These are phyloP conservation scores for Phytophthora pisi DNA, from an alignment of 352 stramenopile species.

Conservation along the genomic window DNA sequence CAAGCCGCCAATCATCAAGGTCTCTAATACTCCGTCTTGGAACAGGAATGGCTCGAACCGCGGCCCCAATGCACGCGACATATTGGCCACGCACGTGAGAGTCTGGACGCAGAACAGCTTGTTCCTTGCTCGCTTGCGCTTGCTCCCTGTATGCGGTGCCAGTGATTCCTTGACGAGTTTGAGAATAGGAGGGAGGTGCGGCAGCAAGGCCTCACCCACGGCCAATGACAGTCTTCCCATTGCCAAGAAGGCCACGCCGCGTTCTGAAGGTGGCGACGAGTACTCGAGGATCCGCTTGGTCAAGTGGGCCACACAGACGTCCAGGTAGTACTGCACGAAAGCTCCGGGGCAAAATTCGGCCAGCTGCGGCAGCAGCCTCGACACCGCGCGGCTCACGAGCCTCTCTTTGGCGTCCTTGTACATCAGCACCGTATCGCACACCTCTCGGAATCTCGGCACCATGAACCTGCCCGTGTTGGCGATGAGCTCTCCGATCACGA, in stretches of 20 bases:
- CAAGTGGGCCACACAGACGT: constrained; percentile 79
- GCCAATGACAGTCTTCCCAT: constrained; percentile 93
- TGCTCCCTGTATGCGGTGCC: constrained; percentile 45
- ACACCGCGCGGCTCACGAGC: constrained; percentile 83
- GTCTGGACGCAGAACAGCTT: constrained; percentile 87
- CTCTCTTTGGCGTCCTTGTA: constrained; percentile 92
- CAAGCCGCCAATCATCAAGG: constrained; percentile 91
- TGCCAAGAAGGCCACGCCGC: constrained; percentile 90
- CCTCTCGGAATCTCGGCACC: constrained; percentile 95
- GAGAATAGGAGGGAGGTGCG: constrained; percentile 81
- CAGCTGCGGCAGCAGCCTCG: constrained; percentile 92
- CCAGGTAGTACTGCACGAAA: constrained; percentile 95
- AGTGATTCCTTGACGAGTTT: constrained; percentile 79
- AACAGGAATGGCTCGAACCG: constrained; percentile 78
- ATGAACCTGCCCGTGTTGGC: constrained; percentile 96
- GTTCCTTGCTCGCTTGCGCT: constrained; percentile 63
- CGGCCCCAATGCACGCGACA: constrained; percentile 67
- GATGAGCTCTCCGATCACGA: constrained; percentile 95
- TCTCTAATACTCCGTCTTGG: constrained; percentile 74
- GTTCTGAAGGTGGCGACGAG: constrained; percentile 55
- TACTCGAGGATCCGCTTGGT: constrained; percentile 82
- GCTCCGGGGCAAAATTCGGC: constrained; percentile 92
- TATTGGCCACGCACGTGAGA: constrained; percentile 77
- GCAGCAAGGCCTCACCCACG: constrained; percentile 88
- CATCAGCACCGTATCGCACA: constrained; percentile 93